Evolutionary conservation across 257 asterid species (phyloP).

Genomic region (Capsicum pubescens): DNA sequence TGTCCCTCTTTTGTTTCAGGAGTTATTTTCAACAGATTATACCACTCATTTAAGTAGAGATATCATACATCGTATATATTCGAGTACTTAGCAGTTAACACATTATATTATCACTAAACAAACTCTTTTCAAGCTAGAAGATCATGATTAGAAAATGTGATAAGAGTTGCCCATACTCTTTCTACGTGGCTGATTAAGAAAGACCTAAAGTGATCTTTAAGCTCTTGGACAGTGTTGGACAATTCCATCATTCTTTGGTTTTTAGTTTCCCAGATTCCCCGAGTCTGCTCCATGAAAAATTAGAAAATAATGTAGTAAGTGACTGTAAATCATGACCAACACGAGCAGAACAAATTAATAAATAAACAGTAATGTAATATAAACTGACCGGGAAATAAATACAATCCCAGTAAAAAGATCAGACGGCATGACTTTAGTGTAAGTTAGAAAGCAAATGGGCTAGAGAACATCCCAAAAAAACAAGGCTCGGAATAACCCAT

Average conservation of each 20-base stretch:
- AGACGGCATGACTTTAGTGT: background rate
- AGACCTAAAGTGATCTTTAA: slow-evolving; percentile 74
- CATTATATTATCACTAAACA: background rate
- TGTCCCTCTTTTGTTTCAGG: too few species aligned
- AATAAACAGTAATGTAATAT: background rate
- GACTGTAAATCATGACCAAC: background rate
- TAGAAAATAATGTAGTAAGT: background rate
- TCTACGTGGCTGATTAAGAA: slow-evolving; percentile 77
- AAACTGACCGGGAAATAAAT: background rate
- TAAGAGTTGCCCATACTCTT: slow-evolving; percentile 54
- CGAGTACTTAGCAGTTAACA: background rate
- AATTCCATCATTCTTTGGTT: slow-evolving; percentile 85
- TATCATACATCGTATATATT: background rate
- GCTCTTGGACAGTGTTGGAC: slow-evolving; percentile 86
- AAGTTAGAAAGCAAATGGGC: slow-evolving; percentile 2
- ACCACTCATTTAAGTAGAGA: too few species aligned
- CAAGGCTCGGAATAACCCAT: background rate
- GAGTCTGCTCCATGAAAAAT: slow-evolving; percentile 57
- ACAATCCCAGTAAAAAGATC: background rate
- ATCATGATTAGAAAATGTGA: background rate
- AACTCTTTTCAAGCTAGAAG: background rate
- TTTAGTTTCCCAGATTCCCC: slow-evolving; percentile 88
- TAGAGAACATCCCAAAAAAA: background rate
- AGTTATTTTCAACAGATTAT: too few species aligned
- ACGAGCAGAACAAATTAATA: background rate